Evolutionary conservation across 208 protist species (phyloP).

Genomic region (Leishmania tropica): DNA sequence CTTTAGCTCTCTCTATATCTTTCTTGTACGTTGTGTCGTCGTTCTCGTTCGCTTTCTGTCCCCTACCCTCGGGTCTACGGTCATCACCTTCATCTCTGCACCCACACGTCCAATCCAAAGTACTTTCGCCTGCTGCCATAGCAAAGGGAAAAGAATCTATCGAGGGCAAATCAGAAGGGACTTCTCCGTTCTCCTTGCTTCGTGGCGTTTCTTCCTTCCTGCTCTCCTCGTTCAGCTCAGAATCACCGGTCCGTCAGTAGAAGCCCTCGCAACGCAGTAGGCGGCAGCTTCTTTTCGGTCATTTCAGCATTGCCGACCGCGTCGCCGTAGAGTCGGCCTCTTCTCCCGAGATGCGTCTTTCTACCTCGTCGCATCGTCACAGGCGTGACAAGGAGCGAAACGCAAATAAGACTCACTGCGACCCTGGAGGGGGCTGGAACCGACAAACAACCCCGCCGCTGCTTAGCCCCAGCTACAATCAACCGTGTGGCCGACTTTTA

Average conservation of each 20-base stretch:
- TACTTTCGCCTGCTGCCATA: neutral
- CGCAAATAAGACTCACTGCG: neutral
- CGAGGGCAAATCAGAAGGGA: neutral
- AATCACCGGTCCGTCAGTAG: neutral
- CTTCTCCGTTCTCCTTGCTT: neutral
- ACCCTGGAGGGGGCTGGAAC: conserved; percentile 8
- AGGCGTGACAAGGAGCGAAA: conserved; percentile 2
- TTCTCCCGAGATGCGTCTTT: conserved; percentile 9
- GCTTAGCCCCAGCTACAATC: neutral
- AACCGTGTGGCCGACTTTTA: neutral
- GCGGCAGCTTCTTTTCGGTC: neutral
- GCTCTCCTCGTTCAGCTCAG: neutral
- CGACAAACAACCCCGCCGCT: neutral
- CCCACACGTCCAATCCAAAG: neutral
- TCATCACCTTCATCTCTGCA: neutral
- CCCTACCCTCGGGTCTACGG: no score
- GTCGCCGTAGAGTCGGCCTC: neutral
- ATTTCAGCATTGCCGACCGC: neutral
- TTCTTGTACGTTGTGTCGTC: neutral
- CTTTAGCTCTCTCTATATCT: neutral
- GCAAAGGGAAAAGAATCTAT: neutral
- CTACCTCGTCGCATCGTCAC: neutral
- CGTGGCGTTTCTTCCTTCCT: neutral
- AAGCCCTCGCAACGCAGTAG: neutral
- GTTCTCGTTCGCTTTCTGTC: no score